Conservation (phyloP, 2,329 filamentous ascomycete genomes). For the Furcasterigmium furcatum region DNA sequence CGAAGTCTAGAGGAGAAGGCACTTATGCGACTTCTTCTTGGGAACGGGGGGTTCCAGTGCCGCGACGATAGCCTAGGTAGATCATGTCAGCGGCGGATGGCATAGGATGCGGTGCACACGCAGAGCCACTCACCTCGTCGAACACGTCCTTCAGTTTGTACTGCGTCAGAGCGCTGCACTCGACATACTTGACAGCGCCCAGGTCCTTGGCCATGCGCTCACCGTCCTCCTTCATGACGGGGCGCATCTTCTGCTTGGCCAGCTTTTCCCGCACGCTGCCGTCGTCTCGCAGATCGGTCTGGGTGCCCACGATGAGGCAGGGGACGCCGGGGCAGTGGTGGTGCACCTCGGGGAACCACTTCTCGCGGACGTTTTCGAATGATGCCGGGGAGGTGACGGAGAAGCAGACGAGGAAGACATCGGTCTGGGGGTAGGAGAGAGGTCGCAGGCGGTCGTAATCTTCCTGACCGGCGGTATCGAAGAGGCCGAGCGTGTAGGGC, state of each 20-base stretch:
- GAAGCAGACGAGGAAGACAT: constrained; percentile 98
- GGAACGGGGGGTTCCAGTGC: constrained; percentile 83
- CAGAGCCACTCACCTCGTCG: constrained; percentile 72
- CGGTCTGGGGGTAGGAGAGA: constrained; percentile 95
- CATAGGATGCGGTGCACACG: no score
- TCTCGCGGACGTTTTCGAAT: constrained; percentile 98
- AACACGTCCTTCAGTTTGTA: constrained; percentile 99
- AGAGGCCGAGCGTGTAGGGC: constrained; percentile 93
- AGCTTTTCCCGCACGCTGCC: constrained; percentile 85
- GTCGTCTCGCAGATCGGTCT: constrained; percentile 94
- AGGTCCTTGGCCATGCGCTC: constrained; percentile 96
- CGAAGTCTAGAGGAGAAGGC: constrained; percentile 59
- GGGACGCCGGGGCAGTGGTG: constrained; percentile 98
- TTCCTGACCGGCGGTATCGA: constrained; percentile 98
- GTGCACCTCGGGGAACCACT: constrained; percentile 98
- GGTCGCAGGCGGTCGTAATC: constrained; percentile 98
- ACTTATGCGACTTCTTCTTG: constrained; percentile 73
- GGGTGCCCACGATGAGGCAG: constrained; percentile 95
- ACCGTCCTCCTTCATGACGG: constrained; percentile 87
- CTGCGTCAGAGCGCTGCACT: constrained; percentile 96
- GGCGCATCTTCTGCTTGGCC: constrained; percentile 91
- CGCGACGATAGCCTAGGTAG: constrained; percentile 85
- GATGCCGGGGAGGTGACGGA: constrained; percentile 96
- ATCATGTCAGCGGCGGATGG: not conserved
- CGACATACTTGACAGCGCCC: constrained; percentile 97